Base-by-base conservation (phyloP, 768 basidiomycete species). In the Lyophyllum atratum region DNA sequence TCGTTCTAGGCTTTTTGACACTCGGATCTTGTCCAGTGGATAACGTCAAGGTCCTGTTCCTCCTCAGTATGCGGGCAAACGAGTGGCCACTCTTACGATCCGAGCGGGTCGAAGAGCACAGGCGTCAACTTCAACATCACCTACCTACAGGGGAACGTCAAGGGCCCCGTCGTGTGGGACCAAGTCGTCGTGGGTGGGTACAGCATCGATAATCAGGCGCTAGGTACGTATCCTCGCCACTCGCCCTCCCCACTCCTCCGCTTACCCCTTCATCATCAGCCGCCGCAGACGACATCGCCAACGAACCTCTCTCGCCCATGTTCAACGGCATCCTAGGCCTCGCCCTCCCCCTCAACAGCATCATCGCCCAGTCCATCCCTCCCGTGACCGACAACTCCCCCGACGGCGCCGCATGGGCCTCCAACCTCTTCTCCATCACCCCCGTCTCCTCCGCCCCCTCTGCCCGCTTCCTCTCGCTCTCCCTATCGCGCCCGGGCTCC, bases 281-380 rank as follows among this genome's bases (percentile, higher is more conserved):
- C 51, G 86, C 90, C 2, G 90, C 83, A 4, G 68, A 76, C 34
- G 60, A 62, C 37, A 83, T 92, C 47, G 42, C 70, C 1, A 64
- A 73, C 34, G 92, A 93, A 68, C 82, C 82, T 0, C 79, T 93
- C 7, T 70, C 80, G 0, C 64, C 76, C 9, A 60, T 73, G 12
- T 93, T 88, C 67, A 76, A 72, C 56, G 91, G 91, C 25, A 79
- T 92, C 50, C 78, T 92, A 5, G 91, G 90, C 17, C 84, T 93
- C 46, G 88, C 89, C 1, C 84, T 92, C 25, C 88, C 91, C 22
- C 71, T 75, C 45, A 85, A 91, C 71, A 89, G 86, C n/a, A 60
- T 85, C 58, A 92, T 93, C 51, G 78, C 85, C 4, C 49, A 68
- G 0, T 7, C 40, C 1, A 75, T 93, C 22, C 75, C 81, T 0